Evolutionary conservation across 2,329 filamentous ascomycete genomes (phyloP), one percentile per base, ranked within the genome.

Genomic region (Chrysoporthe cubensis): DNA sequence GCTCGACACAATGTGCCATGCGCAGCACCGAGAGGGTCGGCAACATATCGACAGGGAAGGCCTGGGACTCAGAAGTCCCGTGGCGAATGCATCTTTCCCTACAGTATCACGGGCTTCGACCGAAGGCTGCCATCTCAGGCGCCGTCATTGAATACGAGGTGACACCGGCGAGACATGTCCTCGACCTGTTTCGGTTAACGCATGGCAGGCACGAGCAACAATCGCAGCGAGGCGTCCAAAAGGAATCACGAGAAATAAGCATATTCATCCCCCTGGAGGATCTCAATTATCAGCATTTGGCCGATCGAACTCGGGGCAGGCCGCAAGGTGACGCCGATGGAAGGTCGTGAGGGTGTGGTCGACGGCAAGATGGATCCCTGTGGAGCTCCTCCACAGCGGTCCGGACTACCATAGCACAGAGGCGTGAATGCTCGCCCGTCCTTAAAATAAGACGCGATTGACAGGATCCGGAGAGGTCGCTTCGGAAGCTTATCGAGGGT

Each of bases 401-500:
- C 26, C 26, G 26, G 26, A 32, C 48, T 4, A 26, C 48, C 6
- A 32, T 4, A 8, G 26, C 14, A n/a, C 5, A 40, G 9, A 40
- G 18, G 16, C 21, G 9, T 54, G 21, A 26, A 14, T 54, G n/a
- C 43, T 56, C 48, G 54, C n/a, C 34, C n/a, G 54, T 43, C 54
- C 34, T 54, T 43, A 54, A 54, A 63, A 40, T 11, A 18, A 50
- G 34, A 57, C 32, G 16, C 54, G 54, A 42, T 26, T 54, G 61
- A 63, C 48, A 54, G 50, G 48, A n/a, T 16, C 13, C 61, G 18
- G 18, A 18, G 37, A 21, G n/a, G 43, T 48, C 34, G 37, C 50
- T 18, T 34, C n/a, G 44, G 43, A 50, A 62, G 60, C 44, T 62
- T 62, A 62, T 62, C 60, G 60, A 21, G 54, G 54, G 37, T 26